These are phyloP conservation scores for Erythrobasidium yunnanense DNA, from an alignment of 768 basidiomycete species.

Conservation along the genomic window DNA sequence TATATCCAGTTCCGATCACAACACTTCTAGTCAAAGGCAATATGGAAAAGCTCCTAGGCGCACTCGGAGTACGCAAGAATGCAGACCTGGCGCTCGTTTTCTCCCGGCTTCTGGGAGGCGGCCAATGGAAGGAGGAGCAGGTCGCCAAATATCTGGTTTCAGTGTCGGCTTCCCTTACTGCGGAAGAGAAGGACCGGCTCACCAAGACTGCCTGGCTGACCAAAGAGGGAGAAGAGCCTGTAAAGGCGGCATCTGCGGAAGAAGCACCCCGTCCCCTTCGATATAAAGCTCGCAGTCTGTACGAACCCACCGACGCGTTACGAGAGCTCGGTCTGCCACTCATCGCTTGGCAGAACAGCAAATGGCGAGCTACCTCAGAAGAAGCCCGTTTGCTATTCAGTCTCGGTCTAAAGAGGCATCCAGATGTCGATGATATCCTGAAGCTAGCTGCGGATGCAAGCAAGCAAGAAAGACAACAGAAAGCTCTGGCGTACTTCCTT, in stretches of 20 bases:
- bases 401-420: slow-evolving; percentile 49
- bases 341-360: slow-evolving; percentile 68
- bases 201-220: slow-evolving; percentile 64
- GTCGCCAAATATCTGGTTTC: slow-evolving; percentile 75
- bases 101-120: slow-evolving; percentile 48
- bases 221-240: slow-evolving; percentile 30
- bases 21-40: slow-evolving; percentile 51
- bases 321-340: slow-evolving; percentile 65
- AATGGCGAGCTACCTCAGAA: slow-evolving; percentile 62
- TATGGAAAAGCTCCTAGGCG: slow-evolving; percentile 54
- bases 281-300: slow-evolving; percentile 61
- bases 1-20: slow-evolving; percentile 25
- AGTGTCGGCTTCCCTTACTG: slow-evolving; percentile 55
- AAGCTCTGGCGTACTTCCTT: slow-evolving; percentile 70
- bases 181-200: slow-evolving; percentile 52
- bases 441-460: slow-evolving; percentile 53
- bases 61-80: slow-evolving; percentile 75
- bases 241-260: not conserved
- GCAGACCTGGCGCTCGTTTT: slow-evolving; percentile 92
- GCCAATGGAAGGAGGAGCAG: slow-evolving; percentile 48
- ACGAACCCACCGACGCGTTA: slow-evolving; percentile 67
- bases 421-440: slow-evolving; percentile 58
- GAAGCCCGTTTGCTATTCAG: slow-evolving; percentile 68
- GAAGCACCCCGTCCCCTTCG: slow-evolving; percentile 40
- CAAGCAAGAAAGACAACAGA: slow-evolving; percentile 48